These are phyloP conservation scores for Solanum piurae DNA, from an alignment of 257 asterid species.

Conservation along the genomic window DNA sequence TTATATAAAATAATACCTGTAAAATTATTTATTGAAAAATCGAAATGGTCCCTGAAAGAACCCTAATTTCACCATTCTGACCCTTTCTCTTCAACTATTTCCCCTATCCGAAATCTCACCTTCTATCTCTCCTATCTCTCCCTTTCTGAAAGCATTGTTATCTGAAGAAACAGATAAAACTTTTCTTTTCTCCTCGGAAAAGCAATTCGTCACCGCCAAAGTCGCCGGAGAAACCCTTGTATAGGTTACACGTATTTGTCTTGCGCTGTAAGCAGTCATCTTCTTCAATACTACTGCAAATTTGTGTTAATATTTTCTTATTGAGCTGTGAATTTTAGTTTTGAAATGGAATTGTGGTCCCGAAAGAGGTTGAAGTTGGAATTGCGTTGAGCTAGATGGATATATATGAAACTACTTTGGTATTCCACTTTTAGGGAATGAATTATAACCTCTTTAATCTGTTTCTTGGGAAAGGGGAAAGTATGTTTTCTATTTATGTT, in stretches of 20 bases:
- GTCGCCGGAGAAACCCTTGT: background rate
- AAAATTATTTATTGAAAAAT: background rate
- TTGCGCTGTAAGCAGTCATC: background rate
- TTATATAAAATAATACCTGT: background rate
- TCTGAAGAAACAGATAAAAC: conserved; percentile 1
- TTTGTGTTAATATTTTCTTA: background rate
- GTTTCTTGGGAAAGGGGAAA: background rate
- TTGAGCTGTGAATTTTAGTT: background rate
- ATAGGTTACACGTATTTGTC: background rate
- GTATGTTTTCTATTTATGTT: background rate
- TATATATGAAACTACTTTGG: background rate
- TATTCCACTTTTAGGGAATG: background rate
- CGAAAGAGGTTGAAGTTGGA: background rate
- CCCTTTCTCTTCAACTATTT: conserved; percentile 10
- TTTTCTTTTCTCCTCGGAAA: background rate
- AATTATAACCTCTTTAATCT: background rate
- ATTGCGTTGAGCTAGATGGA: background rate
- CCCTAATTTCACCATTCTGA: conserved; percentile 30
- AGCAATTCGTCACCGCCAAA: background rate
- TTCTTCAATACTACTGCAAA: background rate
- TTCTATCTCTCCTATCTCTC: conserved; percentile 4
- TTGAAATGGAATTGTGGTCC: background rate
- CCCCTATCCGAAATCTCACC: conserved; percentile 8
- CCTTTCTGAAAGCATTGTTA: conserved; percentile 14
- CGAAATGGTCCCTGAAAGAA: background rate